phyloP scores from a whole-genome alignment of 768 basidiomycete species.

The Steccherinum ochraceum region DNA sequence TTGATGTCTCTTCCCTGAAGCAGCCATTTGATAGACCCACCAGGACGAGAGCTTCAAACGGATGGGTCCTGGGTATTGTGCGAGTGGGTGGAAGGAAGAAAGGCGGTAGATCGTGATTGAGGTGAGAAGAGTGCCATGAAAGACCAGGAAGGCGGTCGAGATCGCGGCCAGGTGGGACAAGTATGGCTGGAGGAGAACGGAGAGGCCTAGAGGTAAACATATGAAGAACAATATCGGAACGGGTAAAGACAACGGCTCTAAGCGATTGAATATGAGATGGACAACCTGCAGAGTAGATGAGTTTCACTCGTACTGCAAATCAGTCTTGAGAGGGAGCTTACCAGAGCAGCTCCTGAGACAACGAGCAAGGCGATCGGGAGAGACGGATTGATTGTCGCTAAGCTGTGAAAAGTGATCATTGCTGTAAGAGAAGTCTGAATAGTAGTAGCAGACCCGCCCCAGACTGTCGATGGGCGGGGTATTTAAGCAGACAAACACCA shows the following conservation, averaged over 20 bases:
- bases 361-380: too few species aligned
- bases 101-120: conserved; percentile 33
- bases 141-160: background rate
- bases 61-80: conserved; percentile 43
- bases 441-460: too few species aligned
- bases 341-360: too few species aligned
- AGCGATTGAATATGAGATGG: background rate
- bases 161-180: background rate
- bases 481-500: too few species aligned
- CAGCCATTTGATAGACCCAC: conserved; percentile 29
- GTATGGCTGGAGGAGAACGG: background rate
- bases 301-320: too few species aligned
- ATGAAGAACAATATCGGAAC: background rate
- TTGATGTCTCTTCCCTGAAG: conserved; percentile 29
- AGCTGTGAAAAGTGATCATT: too few species aligned
- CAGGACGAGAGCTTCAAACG: conserved; percentile 36
- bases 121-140: background rate
- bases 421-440: too few species aligned
- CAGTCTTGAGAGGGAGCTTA: too few species aligned
- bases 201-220: background rate
- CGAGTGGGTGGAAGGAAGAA: conserved; percentile 48
- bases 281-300: background rate
- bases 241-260: background rate
- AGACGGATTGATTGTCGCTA: too few species aligned
- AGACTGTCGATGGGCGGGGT: too few species aligned